Evolutionary conservation across 306 rosid genomes (phyloP).

Genomic region (Oemleria cerasiformis): DNA sequence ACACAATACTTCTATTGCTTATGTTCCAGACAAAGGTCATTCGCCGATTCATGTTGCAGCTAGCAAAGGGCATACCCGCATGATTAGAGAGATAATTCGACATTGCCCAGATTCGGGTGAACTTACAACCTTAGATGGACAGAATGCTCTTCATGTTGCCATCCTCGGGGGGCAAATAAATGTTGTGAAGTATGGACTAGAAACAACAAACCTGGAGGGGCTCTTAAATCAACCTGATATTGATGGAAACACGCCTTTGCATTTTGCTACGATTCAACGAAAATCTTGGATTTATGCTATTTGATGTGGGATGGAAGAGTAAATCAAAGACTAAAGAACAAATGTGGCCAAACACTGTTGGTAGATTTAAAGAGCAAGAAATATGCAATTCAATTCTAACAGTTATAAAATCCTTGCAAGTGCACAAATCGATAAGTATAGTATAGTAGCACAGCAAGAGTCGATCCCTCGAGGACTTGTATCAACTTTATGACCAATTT

Average conservation of each 20-base stretch:
- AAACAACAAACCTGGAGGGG: neutral
- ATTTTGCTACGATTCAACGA: neutral
- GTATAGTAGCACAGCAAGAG: no score
- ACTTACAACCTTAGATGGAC: neutral
- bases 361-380: no score
- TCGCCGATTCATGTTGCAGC: slow-evolving; percentile 9
- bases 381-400: no score
- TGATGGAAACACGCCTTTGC: slow-evolving; percentile 13
- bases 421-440: no score
- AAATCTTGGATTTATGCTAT: neutral
- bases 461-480: no score
- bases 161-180: neutral
- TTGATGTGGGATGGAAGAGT: slow-evolving; percentile 9
- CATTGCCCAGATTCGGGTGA: slow-evolving; percentile 1
- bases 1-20: neutral
- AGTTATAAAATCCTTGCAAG: no score
- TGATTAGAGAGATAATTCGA: neutral
- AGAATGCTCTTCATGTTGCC: slow-evolving; percentile 4
- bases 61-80: neutral
- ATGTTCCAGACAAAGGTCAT: neutral
- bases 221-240: slow-evolving; percentile 1
- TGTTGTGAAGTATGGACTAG: neutral
- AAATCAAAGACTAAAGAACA: slow-evolving; percentile 1
- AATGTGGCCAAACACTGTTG: neutral
- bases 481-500: no score